Conservation (phyloP, 2,329 filamentous ascomycete species). For the Seiridium unicorne region DNA sequence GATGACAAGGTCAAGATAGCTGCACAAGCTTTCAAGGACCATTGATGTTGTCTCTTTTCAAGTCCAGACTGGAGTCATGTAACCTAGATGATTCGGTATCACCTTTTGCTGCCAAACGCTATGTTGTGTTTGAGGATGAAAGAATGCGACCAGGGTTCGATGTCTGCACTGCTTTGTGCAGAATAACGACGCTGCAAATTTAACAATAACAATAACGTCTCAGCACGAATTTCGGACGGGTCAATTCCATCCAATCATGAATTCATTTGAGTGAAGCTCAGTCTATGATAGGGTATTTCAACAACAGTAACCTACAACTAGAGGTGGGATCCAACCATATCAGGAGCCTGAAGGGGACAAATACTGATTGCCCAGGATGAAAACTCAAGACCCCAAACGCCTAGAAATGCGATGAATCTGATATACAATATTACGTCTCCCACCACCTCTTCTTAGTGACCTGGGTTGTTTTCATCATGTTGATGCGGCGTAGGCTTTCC, state of each 20-base stretch:
- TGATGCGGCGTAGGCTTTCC: slow-evolving; percentile 51
- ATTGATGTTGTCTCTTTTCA: too few species aligned
- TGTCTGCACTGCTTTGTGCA: too few species aligned
- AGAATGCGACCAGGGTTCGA: too few species aligned
- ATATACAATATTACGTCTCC: not conserved
- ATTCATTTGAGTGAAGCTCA: not conserved
- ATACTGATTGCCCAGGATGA: not conserved
- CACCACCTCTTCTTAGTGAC: slow-evolving; percentile 30
- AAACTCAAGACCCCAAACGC: not conserved
- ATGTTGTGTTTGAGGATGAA: too few species aligned
- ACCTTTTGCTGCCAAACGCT: too few species aligned
- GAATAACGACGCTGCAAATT: too few species aligned
- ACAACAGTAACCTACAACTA: not conserved
- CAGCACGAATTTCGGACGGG: not conserved
- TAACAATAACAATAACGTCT: too few species aligned
- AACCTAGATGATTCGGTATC: too few species aligned
- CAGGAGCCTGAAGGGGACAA: not conserved
- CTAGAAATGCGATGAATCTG: not conserved
- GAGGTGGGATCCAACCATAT: not conserved
- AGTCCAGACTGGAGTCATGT: too few species aligned
- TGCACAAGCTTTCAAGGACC: too few species aligned
- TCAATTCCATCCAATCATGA: not conserved
- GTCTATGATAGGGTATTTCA: not conserved
- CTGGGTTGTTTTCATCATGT: slow-evolving; percentile 43
- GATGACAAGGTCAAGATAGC: too few species aligned